Conservation (phyloP, 1,139 yeast species). For the Scheffersomyces quercinus region DNA sequence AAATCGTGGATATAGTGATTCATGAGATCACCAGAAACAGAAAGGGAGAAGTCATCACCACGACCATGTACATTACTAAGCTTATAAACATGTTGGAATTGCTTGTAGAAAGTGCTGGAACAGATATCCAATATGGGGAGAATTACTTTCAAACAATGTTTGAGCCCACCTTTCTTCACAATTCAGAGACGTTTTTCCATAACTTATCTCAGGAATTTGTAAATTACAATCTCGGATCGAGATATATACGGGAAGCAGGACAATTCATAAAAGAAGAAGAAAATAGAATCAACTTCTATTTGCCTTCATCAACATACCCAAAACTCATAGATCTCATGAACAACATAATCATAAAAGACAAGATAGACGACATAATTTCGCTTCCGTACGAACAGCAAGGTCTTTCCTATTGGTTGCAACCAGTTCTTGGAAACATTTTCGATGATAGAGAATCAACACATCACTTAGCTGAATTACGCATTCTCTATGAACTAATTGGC, state of each 20-base stretch:
- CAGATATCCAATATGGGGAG: slow-evolving; percentile 34
- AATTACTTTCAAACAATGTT: slow-evolving; percentile 64
- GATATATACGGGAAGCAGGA: slow-evolving; percentile 55
- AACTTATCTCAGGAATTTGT: slow-evolving; percentile 45
- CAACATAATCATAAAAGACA: slow-evolving; percentile 60
- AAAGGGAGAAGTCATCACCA: slow-evolving; percentile 58
- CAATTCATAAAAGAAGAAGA: slow-evolving; percentile 61
- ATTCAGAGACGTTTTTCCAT: slow-evolving; percentile 58
- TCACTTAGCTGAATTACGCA: slow-evolving; percentile 32
- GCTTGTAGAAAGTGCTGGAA: slow-evolving; percentile 44
- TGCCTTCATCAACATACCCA: slow-evolving; percentile 56
- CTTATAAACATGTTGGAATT: slow-evolving; percentile 71
- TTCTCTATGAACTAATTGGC: slow-evolving; percentile 51
- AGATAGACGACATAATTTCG: slow-evolving; percentile 47
- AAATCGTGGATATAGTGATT: slow-evolving; percentile 51
- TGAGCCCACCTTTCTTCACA: slow-evolving; percentile 62
- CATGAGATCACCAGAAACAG: slow-evolving; percentile 62
- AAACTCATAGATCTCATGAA: slow-evolving; percentile 59
- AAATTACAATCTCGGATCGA: slow-evolving; percentile 43
- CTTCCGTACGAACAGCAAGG: slow-evolving; percentile 56
- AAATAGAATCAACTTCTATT: slow-evolving; percentile 51
- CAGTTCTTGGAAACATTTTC: slow-evolving; percentile 23
- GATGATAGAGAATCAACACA: slow-evolving; percentile 15
- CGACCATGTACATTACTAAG: slow-evolving; percentile 57
- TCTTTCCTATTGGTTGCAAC: slow-evolving; percentile 53